These are phyloP conservation scores for Penicillium turbatum DNA, from an alignment of 495 filamentous ascomycete genomes.

Conservation along the genomic window DNA sequence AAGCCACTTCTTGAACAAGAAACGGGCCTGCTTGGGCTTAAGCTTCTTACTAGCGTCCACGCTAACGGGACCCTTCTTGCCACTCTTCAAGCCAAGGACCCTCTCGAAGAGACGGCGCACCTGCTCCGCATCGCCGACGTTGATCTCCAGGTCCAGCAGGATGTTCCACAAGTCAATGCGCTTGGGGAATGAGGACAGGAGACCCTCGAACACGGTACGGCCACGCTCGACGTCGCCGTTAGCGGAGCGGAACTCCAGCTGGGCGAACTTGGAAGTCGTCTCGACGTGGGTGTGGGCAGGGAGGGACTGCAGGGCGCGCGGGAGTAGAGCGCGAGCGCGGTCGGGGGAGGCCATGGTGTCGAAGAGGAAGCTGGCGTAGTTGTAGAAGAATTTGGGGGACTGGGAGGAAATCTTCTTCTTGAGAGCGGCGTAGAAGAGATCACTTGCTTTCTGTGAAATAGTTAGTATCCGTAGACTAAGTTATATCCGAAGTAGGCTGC, in stretches of 20 bases:
- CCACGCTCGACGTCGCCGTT: conserved; percentile 87
- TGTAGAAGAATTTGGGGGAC: conserved; percentile 77
- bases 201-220: conserved; percentile 87
- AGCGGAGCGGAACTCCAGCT: conserved; percentile 80
- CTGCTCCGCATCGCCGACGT: conserved; percentile 55
- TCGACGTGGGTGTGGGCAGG: conserved; percentile 65
- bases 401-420: conserved; percentile 77
- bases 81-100: conserved; percentile 52
- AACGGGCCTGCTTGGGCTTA: conserved; percentile 68
- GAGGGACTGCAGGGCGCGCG: conserved; percentile 81
- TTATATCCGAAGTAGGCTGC: neutral
- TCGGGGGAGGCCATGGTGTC: conserved; percentile 61
- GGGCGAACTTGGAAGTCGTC: conserved; percentile 80
- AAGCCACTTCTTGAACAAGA: conserved; percentile 80
- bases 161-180: conserved; percentile 90
- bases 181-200: conserved; percentile 80
- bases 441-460: conserved; percentile 70
- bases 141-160: conserved; percentile 80
- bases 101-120: conserved; percentile 76
- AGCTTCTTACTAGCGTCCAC: conserved; percentile 44
- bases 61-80: conserved; percentile 50
- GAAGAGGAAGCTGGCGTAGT: conserved; percentile 92
- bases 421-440: conserved; percentile 76
- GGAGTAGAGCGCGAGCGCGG: conserved; percentile 73
- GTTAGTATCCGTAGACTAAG: conserved; percentile 27